phyloP scores from a whole-genome alignment of 176 grass and related monocot genomes.

The Aechmea fasciata region DNA sequence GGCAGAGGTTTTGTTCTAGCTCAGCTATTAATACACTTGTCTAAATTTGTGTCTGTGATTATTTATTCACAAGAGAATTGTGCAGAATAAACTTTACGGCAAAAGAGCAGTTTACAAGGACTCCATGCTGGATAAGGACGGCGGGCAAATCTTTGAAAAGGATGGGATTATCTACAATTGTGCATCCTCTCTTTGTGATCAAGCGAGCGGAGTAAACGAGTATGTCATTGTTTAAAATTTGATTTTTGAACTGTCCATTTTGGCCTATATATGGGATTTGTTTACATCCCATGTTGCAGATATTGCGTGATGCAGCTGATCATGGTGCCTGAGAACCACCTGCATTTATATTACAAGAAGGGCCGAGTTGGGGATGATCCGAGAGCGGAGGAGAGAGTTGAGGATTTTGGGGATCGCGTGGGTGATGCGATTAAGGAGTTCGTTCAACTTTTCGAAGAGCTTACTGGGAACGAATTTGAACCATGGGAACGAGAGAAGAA shows the following conservation, averaged over 20 bases:
- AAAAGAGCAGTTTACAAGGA: constrained; percentile 60
- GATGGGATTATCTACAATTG: constrained; percentile 79
- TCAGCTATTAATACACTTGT: background rate
- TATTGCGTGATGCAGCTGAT: constrained; percentile 60
- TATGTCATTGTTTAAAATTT: constrained; percentile 12
- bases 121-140: constrained; percentile 54
- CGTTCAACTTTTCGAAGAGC: constrained; percentile 47
- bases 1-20: constrained; percentile 38
- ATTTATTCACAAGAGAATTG: background rate
- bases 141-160: constrained; percentile 53
- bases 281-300: constrained; percentile 17
- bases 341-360: constrained; percentile 82
- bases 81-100: constrained; percentile 68
- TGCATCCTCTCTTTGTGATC: constrained; percentile 52
- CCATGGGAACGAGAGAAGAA: constrained; percentile 76
- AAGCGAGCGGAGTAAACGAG: constrained; percentile 41
- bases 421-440: constrained; percentile 63
- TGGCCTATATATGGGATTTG: background rate
- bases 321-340: constrained; percentile 46
- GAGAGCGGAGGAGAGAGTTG: constrained; percentile 59
- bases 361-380: constrained; percentile 53
- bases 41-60: too few species aligned
- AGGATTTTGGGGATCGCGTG: constrained; percentile 54
- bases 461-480: constrained; percentile 83
- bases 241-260: too few species aligned